These are phyloP conservation scores for Rhodofomes roseus DNA, from an alignment of 1,284 basidiomycete species.

Conservation along the genomic window DNA sequence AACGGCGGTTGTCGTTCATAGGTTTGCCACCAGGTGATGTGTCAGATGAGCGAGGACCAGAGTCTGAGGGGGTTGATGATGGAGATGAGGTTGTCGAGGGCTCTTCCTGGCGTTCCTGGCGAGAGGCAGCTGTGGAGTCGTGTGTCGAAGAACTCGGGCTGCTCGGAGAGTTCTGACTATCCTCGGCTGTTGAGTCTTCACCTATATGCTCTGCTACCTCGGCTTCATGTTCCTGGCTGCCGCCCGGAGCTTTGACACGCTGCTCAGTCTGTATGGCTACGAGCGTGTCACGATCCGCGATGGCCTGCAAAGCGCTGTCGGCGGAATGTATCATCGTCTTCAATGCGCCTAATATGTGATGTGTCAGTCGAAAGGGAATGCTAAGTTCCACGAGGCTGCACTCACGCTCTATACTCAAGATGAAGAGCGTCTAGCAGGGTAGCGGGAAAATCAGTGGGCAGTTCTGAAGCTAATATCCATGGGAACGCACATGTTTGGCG, in stretches of 20 bases:
- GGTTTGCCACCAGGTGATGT: neutral
- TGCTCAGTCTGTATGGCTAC: neutral
- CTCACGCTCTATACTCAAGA: constrained; percentile 53
- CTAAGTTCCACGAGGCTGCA: constrained; percentile 1
- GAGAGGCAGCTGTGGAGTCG: too few species aligned
- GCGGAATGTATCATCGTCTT: constrained; percentile 1
- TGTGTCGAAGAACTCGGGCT: too few species aligned
- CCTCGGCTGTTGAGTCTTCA: neutral
- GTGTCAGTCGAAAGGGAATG: neutral
- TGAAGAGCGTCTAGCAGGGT: constrained; percentile 40
- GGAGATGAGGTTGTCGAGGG: neutral
- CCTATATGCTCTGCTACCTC: neutral
- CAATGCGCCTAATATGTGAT: neutral
- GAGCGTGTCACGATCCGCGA: neutral
- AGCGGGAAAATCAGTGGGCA: neutral
- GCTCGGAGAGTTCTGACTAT: neutral
- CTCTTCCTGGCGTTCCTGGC: neutral
- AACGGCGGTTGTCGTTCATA: neutral
- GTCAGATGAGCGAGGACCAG: too few species aligned
- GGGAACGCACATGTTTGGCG: constrained; percentile 42
- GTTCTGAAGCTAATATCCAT: neutral
- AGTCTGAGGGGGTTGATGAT: neutral
- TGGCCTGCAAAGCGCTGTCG: neutral
- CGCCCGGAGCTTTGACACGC: neutral
- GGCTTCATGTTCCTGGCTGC: neutral